Conservation (phyloP, 2,329 filamentous ascomycete genomes). For the Sarocladiaceae sp. region DNA sequence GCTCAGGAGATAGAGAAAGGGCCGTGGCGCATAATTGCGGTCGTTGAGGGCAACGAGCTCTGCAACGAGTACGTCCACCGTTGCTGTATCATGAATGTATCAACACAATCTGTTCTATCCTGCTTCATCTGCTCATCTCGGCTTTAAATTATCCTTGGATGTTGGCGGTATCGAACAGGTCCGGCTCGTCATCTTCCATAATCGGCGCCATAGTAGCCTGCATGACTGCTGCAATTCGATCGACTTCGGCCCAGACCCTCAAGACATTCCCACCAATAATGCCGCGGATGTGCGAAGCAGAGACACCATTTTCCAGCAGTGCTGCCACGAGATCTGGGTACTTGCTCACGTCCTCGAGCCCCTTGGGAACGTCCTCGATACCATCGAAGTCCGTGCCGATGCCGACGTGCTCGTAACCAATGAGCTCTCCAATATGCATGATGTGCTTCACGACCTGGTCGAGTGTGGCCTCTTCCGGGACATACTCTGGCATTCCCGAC, state of each 20-base stretch:
- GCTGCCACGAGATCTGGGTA: slow-evolving; percentile 74
- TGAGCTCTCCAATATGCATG: slow-evolving; percentile 70
- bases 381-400: slow-evolving; percentile 88
- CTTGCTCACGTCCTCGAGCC: slow-evolving; percentile 78
- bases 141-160: background rate
- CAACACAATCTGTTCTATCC: background rate
- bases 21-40: background rate
- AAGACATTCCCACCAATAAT: slow-evolving; percentile 75
- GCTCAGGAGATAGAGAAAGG: slow-evolving; percentile 28
- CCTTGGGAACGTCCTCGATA: slow-evolving; percentile 58
- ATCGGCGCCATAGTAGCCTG: slow-evolving; percentile 49
- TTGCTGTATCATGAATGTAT: slow-evolving; percentile 7
- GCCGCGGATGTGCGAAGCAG: slow-evolving; percentile 65
- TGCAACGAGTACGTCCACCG: background rate
- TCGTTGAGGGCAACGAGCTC: no score
- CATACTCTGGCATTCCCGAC: slow-evolving; percentile 61
- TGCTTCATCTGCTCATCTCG: no score
- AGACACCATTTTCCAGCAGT: slow-evolving; percentile 66
- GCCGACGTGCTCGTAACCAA: slow-evolving; percentile 84
- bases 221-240: slow-evolving; percentile 61
- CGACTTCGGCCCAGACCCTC: slow-evolving; percentile 76
- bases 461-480: slow-evolving; percentile 64
- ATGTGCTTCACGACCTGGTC: slow-evolving; percentile 76
- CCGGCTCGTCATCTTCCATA: slow-evolving; percentile 43
- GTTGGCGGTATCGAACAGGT: slow-evolving; percentile 7